Evolutionary conservation across 345 rosid species (phyloP), one percentile per base, ranked within the genome.

Genomic region (Citrus trifoliata): DNA sequence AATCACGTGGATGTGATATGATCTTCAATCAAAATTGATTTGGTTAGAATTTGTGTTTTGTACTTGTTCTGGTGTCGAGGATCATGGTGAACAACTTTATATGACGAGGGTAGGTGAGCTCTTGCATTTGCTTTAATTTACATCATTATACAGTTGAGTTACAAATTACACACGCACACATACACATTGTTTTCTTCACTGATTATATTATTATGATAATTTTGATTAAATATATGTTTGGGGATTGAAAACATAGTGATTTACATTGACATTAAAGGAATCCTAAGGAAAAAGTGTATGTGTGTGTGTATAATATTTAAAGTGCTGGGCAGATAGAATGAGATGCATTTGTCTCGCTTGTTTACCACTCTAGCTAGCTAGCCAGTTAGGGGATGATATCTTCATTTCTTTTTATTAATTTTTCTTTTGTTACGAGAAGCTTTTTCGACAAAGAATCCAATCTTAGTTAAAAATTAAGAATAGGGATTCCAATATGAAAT

Each of bases 131-230:
- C 65, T 74, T 82, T 32, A 3, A 32, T 32, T 65, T 33, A 4
- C 66, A 62, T 82, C 74, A 75, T 71, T 79, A 46, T 13, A 35
- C 71, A 77, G 48, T 81, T 77, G 75, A 71, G 65, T 67, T 77
- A 77, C 73, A 70, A 46, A 46, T 46, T 1, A 46, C 48, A 46
- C 18, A 46, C 51, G 1, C 48, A 46, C 51, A 46, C 51, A 42
- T 0, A 40, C 16, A 42, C 80, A 77, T 80, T 80, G 86, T 67
- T 79, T 80, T 84, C 77, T 84, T 76, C 86, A 62, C 53, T 78
- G 61, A 73, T 58, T 77, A 18, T 53, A 42, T 28, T 78, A 33
- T 14, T 72, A 10, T n/a, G n/a, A 21, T 28, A 21, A 21, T 19
- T 30, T 21, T 24, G 21, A 53, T 21, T 71, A 53, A 53, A 21